Evolutionary conservation across 208 protist genomes (phyloP).

Genomic region (Leishmania tropica): DNA sequence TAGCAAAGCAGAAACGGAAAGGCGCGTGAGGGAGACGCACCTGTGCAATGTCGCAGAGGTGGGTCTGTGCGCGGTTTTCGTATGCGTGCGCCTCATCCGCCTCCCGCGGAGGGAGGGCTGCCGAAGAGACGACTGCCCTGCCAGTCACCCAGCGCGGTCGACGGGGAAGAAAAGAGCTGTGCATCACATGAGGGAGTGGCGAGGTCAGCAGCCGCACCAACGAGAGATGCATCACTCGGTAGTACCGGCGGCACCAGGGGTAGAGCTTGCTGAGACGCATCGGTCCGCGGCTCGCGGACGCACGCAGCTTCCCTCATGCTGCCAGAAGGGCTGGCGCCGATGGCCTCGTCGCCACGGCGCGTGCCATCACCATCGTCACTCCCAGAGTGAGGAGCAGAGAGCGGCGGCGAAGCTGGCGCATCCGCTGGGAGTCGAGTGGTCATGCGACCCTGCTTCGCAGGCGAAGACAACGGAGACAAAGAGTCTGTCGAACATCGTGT

Average conservation of each 20-base stretch:
- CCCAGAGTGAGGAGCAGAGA: not conserved
- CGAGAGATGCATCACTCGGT: not conserved
- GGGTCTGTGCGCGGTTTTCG: not conserved
- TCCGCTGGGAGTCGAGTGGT: slow-evolving; percentile 13
- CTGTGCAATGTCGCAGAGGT: not conserved
- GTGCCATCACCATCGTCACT: not conserved
- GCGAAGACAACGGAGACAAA: not conserved
- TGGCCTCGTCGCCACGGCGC: not conserved
- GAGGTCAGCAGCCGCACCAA: not conserved
- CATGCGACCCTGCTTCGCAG: slow-evolving; percentile 4
- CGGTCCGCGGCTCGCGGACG: not conserved
- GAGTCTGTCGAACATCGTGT: not conserved
- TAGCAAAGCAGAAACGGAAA: not conserved
- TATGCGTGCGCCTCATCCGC: not conserved
- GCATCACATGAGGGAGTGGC: not conserved
- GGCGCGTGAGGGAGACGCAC: not conserved
- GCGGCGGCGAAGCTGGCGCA: not conserved
- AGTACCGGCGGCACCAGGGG: not conserved
- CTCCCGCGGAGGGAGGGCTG: not conserved
- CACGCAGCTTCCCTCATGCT: not conserved
- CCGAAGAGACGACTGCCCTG: slow-evolving; percentile 19
- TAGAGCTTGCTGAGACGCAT: not conserved
- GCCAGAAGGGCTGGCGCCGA: not conserved
- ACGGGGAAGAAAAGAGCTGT: not conserved
- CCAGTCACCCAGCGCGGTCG: not conserved